These are phyloP conservation scores for Fusarium miscanthi DNA, from an alignment of 2,329 filamentous ascomycete species.

Conservation along the genomic window DNA sequence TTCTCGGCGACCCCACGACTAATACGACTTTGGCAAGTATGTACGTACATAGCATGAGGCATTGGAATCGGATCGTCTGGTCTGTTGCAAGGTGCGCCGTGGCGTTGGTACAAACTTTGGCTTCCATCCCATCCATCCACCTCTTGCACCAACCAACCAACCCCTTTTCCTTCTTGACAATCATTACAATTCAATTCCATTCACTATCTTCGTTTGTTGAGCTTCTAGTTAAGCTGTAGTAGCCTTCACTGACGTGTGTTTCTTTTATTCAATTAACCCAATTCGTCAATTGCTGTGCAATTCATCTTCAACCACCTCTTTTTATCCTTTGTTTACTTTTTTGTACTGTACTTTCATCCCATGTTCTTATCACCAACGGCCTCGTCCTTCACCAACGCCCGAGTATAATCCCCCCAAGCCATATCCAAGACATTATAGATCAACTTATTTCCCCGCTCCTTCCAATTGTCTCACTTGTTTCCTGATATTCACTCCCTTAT, in stretches of 20 bases:
- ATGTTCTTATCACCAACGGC: slow-evolving; percentile 2
- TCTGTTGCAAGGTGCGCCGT: slow-evolving; percentile 31
- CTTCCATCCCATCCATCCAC: not conserved
- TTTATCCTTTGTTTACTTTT: slow-evolving; percentile 32
- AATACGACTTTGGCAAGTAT: not conserved
- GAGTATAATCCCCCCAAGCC: not conserved
- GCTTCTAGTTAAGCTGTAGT: slow-evolving; percentile 3
- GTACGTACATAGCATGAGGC: not conserved
- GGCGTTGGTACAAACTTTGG: slow-evolving; percentile 34
- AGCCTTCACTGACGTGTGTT: not conserved
- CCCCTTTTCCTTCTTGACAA: slow-evolving; percentile 28
- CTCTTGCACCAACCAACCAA: slow-evolving; percentile 24
- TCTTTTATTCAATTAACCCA: not conserved
- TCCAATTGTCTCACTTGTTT: slow-evolving; percentile 28
- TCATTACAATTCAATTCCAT: slow-evolving; percentile 26
- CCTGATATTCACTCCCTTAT: not conserved
- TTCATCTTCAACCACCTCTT: slow-evolving; percentile 3
- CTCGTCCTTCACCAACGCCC: slow-evolving; percentile 13
- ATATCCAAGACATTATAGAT: slow-evolving; percentile 34
- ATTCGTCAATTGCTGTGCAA: slow-evolving; percentile 1
- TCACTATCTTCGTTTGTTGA: not conserved
- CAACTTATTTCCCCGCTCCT: slow-evolving; percentile 31
- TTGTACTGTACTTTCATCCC: not conserved
- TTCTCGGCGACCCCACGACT: slow-evolving; percentile 36
- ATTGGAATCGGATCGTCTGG: slow-evolving; percentile 35